These are phyloP conservation scores for Thielaviopsis punctulata DNA, from an alignment of 2,329 filamentous ascomycete species.

Conservation along the genomic window DNA sequence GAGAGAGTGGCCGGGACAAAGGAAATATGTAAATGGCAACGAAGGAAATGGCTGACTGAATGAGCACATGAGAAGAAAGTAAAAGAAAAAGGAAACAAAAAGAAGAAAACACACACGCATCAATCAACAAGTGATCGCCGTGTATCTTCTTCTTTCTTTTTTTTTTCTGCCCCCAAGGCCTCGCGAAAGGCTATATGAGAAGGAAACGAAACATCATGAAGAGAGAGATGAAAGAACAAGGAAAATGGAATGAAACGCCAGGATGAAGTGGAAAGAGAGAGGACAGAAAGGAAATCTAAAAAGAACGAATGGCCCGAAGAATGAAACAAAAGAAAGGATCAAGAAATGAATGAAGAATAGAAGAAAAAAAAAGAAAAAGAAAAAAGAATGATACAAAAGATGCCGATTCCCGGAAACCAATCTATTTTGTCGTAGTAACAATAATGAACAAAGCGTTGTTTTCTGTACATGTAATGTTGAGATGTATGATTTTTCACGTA, in stretches of 20 bases:
- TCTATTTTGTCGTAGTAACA: not conserved
- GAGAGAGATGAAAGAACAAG: not conserved
- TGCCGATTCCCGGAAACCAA: not conserved
- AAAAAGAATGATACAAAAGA: not conserved
- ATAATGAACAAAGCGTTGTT: not conserved
- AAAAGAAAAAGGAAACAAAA: not conserved
- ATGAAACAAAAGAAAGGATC: not conserved
- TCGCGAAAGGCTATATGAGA: not conserved
- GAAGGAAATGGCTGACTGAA: not conserved
- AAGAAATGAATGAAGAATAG: too few species aligned
- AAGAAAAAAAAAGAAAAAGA: not conserved
- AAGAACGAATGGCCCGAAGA: not conserved
- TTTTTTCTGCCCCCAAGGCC: too few species aligned
- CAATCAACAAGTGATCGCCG: not conserved
- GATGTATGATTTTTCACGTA: not conserved
- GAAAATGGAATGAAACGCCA: too few species aligned
- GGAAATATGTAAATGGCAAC: not conserved
- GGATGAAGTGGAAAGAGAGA: too few species aligned
- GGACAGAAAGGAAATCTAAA: too few species aligned
- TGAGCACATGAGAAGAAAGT: not conserved
- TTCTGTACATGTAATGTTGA: not conserved
- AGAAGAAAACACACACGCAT: too few species aligned
- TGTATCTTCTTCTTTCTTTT: not conserved
- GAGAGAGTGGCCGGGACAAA: not conserved
- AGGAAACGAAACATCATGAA: not conserved